Evolutionary conservation across 345 rosid species (phyloP).

Genomic region (Citrus reticulata): DNA sequence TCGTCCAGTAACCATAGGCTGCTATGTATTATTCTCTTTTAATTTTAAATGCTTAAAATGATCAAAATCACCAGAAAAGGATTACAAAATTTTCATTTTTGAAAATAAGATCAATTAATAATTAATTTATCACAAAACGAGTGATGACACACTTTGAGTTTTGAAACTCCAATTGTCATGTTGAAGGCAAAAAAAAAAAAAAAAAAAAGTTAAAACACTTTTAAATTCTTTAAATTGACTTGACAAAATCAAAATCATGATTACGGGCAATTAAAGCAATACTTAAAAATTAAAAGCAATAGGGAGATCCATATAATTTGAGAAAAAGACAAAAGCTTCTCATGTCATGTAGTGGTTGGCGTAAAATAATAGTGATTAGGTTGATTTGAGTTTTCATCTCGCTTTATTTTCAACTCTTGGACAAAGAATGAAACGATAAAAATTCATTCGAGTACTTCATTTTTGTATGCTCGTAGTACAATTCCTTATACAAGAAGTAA

Average conservation of each 20-base stretch:
- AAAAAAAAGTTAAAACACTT: background rate
- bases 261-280: background rate
- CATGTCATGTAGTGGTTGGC: background rate
- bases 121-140: background rate
- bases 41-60: background rate
- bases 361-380: background rate
- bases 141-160: background rate
- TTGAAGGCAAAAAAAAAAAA: background rate
- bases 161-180: background rate
- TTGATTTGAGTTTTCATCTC: background rate
- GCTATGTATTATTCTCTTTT: background rate
- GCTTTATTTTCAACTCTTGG: background rate
- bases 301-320: background rate
- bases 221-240: background rate
- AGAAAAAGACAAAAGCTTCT: background rate
- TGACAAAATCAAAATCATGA: background rate
- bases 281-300: no score
- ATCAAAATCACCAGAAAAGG: background rate
- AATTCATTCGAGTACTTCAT: background rate
- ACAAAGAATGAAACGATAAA: background rate
- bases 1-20: background rate
- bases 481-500: background rate
- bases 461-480: background rate
- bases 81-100: no score
- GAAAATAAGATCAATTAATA: background rate